phyloP scores from a whole-genome alignment of 495 filamentous ascomycete genomes.

The Trichoderma orchidacearum region DNA sequence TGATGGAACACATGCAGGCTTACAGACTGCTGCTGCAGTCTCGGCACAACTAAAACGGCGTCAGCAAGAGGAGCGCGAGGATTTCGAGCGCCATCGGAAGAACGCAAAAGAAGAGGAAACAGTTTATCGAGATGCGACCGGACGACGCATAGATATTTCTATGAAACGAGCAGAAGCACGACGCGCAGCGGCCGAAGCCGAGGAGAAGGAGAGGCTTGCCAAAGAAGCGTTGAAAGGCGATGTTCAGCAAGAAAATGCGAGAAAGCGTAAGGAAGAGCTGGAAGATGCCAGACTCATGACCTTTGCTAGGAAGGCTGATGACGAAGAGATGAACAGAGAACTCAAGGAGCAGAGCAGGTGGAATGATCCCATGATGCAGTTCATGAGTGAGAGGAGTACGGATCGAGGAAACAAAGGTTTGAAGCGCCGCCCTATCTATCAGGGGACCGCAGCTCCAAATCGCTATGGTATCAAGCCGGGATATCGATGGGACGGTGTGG shows the following conservation, averaged over 20 bases:
- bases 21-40: slow-evolving; percentile 72
- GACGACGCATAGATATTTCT: slow-evolving; percentile 77
- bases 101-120: slow-evolving; percentile 49
- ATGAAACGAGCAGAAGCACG: slow-evolving; percentile 82
- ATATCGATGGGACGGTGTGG: slow-evolving; percentile 94
- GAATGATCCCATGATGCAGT: slow-evolving; percentile 86
- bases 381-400: slow-evolving; percentile 38
- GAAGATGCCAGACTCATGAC: slow-evolving; percentile 69
- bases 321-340: slow-evolving; percentile 72
- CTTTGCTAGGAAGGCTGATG: slow-evolving; percentile 66
- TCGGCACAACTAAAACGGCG: slow-evolving; percentile 53
- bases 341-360: slow-evolving; percentile 61
- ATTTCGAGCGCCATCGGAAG: slow-evolving; percentile 19
- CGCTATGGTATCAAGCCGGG: slow-evolving; percentile 88
- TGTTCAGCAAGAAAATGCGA: slow-evolving; percentile 54
- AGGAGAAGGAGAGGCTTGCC: slow-evolving; percentile 43
- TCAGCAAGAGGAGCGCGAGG: slow-evolving; percentile 32
- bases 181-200: slow-evolving; percentile 56
- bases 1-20: slow-evolving; percentile 69
- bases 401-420: slow-evolving; percentile 7
- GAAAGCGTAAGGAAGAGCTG: slow-evolving; percentile 42
- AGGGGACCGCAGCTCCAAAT: slow-evolving; percentile 73
- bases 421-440: slow-evolving; percentile 64
- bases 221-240: slow-evolving; percentile 64
- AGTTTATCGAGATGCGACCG: slow-evolving; percentile 86